Evolutionary conservation across 306 rosid species (phyloP), one percentile per base, ranked within the genome.

Genomic region (Arachis hypogaea): DNA sequence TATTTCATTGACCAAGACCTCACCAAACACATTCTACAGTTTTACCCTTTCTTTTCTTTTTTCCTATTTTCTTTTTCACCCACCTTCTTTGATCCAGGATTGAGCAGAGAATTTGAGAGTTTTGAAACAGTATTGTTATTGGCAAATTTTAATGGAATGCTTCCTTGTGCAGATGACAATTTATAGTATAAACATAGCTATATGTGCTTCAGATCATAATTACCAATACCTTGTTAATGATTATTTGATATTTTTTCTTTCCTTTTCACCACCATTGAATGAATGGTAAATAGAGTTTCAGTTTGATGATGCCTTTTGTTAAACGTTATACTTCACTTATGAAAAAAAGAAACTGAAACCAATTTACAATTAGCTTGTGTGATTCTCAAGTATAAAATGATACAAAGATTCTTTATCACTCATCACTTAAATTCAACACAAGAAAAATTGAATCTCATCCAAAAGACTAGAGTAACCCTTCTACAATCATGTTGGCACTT

Each of bases 401-500:
- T 85, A 78, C 80, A 82, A 3, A 77, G 64, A 77, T 44, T 36
- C 60, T 66, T 66, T 61, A 80, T 72, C 79, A 71, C 78, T 63
- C 72, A 45, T 77, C 80, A 73, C 71, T 62, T 75, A 78, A 74
- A 72, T 47, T 71, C 79, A 72, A 64, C 49, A 77, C 55, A 49
- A 50, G 78, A 77, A 80, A 88, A 76, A 72, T 69, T 69, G 72
- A 81, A 78, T 76, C 38, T 14, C 44, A 29, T 68, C 54, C 3
- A 4, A 3, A 10, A 46, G 49, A 22, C 30, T 72, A 46, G 52
- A 40, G 71, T 52, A 73, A 38, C 38, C 62, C 52, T 14, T 22
- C 7, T 33, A 33, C 38, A 33, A 61, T 92, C 83, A 92, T 65
- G 84, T 78, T 2, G 92, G 70, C 9, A 92, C 85, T 80, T 95